These are phyloP conservation scores for Cyberlindnera meyerae DNA, from an alignment of 805 yeast genomes.

Conservation along the genomic window DNA sequence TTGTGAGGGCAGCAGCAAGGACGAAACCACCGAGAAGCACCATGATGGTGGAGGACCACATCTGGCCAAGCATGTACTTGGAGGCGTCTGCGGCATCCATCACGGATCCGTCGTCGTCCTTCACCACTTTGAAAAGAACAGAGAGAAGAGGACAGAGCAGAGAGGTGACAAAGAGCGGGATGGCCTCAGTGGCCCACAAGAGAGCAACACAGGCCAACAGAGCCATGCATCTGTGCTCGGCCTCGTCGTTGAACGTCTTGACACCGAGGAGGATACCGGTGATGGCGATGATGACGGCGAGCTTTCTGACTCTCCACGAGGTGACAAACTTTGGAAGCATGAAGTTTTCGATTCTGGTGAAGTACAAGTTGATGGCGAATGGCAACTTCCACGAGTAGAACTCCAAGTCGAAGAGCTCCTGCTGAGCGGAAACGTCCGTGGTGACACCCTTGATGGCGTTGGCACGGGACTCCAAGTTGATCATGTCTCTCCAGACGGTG, in stretches of 20 bases:
- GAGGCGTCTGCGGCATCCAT: slow-evolving; percentile 64
- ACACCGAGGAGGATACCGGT: slow-evolving; percentile 53
- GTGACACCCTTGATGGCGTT: slow-evolving; percentile 32
- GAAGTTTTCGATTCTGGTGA: slow-evolving; percentile 28
- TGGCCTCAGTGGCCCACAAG: slow-evolving; percentile 93
- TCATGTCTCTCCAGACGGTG: slow-evolving; percentile 94
- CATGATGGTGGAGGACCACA: slow-evolving; percentile 96
- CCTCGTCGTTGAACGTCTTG: slow-evolving; percentile 56
- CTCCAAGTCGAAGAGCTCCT: slow-evolving; percentile 30
- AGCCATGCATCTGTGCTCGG: slow-evolving; percentile 62
- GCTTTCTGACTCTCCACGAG: slow-evolving; percentile 30
- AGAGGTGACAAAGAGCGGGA: slow-evolving; percentile 91
- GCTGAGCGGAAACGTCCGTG: slow-evolving; percentile 29
- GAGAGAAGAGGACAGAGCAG: slow-evolving; percentile 75
- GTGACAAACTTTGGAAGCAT: slow-evolving; percentile 37
- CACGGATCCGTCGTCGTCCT: slow-evolving; percentile 45
- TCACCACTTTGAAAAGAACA: slow-evolving; percentile 63
- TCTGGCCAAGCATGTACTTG: slow-evolving; percentile 63
- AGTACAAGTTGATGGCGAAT: slow-evolving; percentile 22
- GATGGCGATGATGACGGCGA: slow-evolving; percentile 40
- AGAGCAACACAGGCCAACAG: slow-evolving; percentile 59
- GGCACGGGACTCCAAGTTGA: slow-evolving; percentile 75
- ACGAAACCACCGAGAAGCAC: slow-evolving; percentile 89
- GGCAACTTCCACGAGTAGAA: slow-evolving; percentile 31
- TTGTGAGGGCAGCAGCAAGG: slow-evolving; percentile 87